phyloP scores from a whole-genome alignment of 495 filamentous ascomycete genomes.

The Aspergillus affinis region DNA sequence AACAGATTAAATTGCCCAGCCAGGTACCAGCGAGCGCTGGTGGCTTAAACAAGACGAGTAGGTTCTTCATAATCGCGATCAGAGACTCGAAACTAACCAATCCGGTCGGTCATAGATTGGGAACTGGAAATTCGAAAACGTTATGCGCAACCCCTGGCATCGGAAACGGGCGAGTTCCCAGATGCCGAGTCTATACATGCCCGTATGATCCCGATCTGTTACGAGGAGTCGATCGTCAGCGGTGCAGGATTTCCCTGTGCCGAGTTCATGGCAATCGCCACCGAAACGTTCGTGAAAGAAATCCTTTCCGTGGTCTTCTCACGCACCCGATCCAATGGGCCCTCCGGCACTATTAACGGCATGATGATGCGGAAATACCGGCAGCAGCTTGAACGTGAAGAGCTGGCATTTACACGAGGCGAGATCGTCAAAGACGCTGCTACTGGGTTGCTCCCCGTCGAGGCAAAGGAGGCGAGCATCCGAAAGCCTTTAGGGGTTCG shows the following conservation, averaged over 20 bases:
- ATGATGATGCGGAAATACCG: constrained; percentile 79
- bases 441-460: constrained; percentile 72
- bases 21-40: constrained; percentile 80
- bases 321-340: constrained; percentile 76
- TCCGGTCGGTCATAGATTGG: constrained; percentile 56
- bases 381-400: constrained; percentile 68
- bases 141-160: constrained; percentile 80
- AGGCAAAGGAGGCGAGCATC: constrained; percentile 66
- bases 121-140: constrained; percentile 92
- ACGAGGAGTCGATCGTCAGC: constrained; percentile 80
- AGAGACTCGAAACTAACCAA: constrained; percentile 22
- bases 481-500: constrained; percentile 70
- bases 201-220: constrained; percentile 92
- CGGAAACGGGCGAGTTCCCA: constrained; percentile 92
- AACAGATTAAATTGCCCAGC: constrained; percentile 64
- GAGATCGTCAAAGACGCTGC: constrained; percentile 63
- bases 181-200: constrained; percentile 73
- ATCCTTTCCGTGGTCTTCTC: constrained; percentile 75
- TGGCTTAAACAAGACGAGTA: constrained; percentile 86
- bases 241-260: constrained; percentile 72
- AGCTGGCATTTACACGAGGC: constrained; percentile 62
- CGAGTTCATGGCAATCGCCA: constrained; percentile 84
- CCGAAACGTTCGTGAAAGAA: constrained; percentile 91
- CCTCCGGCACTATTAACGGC: constrained; percentile 64
- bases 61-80: constrained; percentile 24